Conservation (phyloP, 805 yeast genomes). For the Cyberlindnera samutprakarnensis region DNA sequence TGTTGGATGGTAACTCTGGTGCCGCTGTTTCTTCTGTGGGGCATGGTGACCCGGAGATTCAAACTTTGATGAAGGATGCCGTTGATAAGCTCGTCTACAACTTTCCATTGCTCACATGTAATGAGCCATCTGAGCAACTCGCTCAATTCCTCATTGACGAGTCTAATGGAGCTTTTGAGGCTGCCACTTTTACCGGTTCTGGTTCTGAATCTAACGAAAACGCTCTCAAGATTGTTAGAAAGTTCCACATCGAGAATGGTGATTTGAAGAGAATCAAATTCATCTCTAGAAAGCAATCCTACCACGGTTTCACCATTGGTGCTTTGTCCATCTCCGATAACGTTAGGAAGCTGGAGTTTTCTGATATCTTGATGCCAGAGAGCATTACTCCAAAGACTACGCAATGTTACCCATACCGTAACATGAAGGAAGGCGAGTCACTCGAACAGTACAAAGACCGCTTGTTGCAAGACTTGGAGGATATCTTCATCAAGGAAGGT, state of each 20-base stretch:
- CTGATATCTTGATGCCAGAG: slow-evolving; percentile 21
- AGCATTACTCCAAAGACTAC: slow-evolving; percentile 20
- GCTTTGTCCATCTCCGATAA: slow-evolving; percentile 35
- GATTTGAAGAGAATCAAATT: slow-evolving; percentile 34
- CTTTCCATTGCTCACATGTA: slow-evolving; percentile 25
- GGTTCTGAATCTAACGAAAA: slow-evolving; percentile 66
- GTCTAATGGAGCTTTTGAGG: slow-evolving; percentile 35
- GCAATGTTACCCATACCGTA: slow-evolving; percentile 25
- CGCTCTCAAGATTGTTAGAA: slow-evolving; percentile 49
- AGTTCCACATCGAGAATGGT: slow-evolving; percentile 36
- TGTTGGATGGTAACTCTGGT: slow-evolving; percentile 39
- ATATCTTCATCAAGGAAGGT: slow-evolving; percentile 32
- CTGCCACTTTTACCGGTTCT: slow-evolving; percentile 43
- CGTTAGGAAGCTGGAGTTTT: slow-evolving; percentile 29
- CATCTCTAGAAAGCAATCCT: slow-evolving; percentile 37
- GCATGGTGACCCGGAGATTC: slow-evolving; percentile 34
- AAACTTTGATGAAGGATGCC: slow-evolving; percentile 31
- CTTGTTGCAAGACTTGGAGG: slow-evolving; percentile 34
- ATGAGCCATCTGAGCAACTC: slow-evolving; percentile 33
- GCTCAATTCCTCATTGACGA: slow-evolving; percentile 35
- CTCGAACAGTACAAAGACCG: slow-evolving; percentile 32
- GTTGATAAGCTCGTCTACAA: slow-evolving; percentile 31
- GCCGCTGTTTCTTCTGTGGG: slow-evolving; percentile 47
- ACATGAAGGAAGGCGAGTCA: slow-evolving; percentile 25
- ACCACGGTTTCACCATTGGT: slow-evolving; percentile 43